Evolutionary conservation across 1,284 basidiomycete genomes (phyloP), one percentile per base, ranked within the genome.

Genomic region (Sparassis latifolia): DNA sequence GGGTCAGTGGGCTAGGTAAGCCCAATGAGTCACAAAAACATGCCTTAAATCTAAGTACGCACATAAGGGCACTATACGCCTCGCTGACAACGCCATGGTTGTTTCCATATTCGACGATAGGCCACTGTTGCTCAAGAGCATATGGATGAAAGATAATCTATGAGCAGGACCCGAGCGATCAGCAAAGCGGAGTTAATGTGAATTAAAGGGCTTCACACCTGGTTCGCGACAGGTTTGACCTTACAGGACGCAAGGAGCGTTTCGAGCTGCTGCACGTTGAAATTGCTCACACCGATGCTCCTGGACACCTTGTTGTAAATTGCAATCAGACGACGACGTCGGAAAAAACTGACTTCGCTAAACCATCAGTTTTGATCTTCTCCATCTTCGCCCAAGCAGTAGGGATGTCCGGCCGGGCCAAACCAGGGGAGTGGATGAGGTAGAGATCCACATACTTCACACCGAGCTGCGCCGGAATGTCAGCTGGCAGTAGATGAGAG

Each of bases 201-300:
- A 31, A 33, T 33, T 35, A 10, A 58, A 62, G 12, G 33, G 20
- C 20, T 20, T 20, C 20, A 20, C 20, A 82, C 88, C 71, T 91
- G 89, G 62, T 92, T 90, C 40, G 88, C 86, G 0, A 78, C 83
- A 7, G 89, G 89, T 52, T 77, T 80, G 55, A 86, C 68, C 37
- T 73, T 75, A 2, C 82, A 81, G 0, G 72, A 69, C 53, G 78
- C 77, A 49, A 85, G 57, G 2, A 91, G 64, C 2, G 67, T 69
- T 61, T 86, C 69, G 3, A 91, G 73, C 32, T 89, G 71, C 1
- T 75, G 65, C 10, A 86, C 62, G 10, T 63, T 67, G 63, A 87
- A 90, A 71, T 90, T 91, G 67, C 84, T 87, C 47, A 90, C 84
- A n/a, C 87, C 88, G 55, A 89, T 89, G 58, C 82, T 86, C 75